Percentiles rank a stretch among this genome's conserved stretches.
Evolutionary conservation across 176 grass and related monocot genomes (phyloP).

Genomic region (Bonia amplexicaulis): DNA sequence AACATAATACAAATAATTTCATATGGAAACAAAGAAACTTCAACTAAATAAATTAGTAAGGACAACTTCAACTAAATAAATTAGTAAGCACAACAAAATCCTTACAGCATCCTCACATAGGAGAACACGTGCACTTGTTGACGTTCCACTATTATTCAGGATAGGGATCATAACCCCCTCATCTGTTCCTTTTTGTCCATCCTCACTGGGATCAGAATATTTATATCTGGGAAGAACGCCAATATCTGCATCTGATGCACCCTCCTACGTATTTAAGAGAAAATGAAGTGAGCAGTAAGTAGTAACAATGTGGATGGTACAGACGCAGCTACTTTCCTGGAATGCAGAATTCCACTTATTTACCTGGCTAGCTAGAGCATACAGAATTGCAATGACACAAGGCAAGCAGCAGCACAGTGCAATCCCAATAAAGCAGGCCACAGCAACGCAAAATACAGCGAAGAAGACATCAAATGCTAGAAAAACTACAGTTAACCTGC

Average conservation of each 20-base stretch:
- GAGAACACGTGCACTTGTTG: conserved; percentile 69
- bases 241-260: conserved; percentile 89
- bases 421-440: conserved; percentile 88
- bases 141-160: conserved; percentile 61
- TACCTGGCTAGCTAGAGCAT: conserved; percentile 85
- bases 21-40: not conserved
- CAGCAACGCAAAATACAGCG: conserved; percentile 70
- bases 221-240: conserved; percentile 83
- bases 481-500: conserved; percentile 77
- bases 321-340: not conserved
- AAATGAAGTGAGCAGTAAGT: no score
- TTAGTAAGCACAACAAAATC: conserved; percentile 16
- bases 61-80: not conserved
- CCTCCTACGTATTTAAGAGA: no score
- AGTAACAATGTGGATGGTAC: not conserved
- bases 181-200: conserved; percentile 50
- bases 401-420: conserved; percentile 97
- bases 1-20: not conserved
- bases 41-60: not conserved
- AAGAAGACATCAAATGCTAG: conserved; percentile 90
- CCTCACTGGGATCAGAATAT: conserved; percentile 52
- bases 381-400: conserved; percentile 89
- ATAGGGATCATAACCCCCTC: conserved; percentile 90
- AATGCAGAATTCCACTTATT: not conserved
- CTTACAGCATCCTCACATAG: conserved; percentile 83